These are phyloP conservation scores for Umbellularia californica DNA, from an alignment of 164 flowering plant genomes.

Conservation along the genomic window DNA sequence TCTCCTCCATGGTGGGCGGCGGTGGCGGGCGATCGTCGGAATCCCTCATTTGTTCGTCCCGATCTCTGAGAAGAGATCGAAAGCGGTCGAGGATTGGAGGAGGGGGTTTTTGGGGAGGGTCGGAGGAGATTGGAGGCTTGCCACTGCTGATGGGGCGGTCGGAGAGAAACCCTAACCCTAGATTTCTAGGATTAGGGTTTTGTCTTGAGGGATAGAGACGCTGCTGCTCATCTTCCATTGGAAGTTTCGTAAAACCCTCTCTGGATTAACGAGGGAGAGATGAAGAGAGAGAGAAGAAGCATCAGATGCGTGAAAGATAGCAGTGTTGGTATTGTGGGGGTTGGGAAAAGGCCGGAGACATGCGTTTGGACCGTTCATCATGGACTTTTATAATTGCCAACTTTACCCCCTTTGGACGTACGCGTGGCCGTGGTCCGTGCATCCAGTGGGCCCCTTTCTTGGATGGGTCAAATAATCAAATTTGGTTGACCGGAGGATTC, in stretches of 20 bases:
- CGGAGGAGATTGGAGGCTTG: conserved; percentile 7
- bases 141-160: background rate
- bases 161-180: background rate
- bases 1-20: conserved; percentile 41
- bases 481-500: too few species aligned
- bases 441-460: too few species aligned
- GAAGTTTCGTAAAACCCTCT: background rate
- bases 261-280: too few species aligned
- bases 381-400: too few species aligned
- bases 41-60: conserved; percentile 53
- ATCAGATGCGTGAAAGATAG: too few species aligned
- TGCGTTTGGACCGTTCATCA: too few species aligned
- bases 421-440: too few species aligned
- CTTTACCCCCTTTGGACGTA: too few species aligned
- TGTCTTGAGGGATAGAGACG: background rate
- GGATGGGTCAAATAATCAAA: too few species aligned
- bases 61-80: conserved; percentile 51
- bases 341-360: too few species aligned
- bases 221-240: background rate
- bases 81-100: conserved; percentile 59
- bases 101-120: conserved; percentile 21
- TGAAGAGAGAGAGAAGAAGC: too few species aligned
- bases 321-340: too few species aligned
- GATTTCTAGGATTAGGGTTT: background rate
- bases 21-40: conserved; percentile 25